Conservation (phyloP, 495 filamentous ascomycete species). For the Chaetomium cochliodes region DNA sequence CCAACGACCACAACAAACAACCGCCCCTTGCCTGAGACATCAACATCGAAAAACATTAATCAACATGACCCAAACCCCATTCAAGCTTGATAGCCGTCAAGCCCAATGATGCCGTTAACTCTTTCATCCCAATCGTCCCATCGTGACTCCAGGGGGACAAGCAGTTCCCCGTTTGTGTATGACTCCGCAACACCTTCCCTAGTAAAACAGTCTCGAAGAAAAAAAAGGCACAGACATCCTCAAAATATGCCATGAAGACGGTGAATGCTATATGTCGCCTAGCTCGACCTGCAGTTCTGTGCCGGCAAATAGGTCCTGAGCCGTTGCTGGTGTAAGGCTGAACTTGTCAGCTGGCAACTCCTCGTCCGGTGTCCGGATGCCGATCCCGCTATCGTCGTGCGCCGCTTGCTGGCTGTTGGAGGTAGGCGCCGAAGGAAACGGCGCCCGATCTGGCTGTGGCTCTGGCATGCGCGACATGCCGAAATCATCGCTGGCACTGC, state of each 20-base stretch:
- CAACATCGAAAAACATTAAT: constrained; percentile 8
- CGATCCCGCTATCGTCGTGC: constrained; percentile 71
- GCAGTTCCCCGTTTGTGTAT: constrained; percentile 7
- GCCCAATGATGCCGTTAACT: constrained; percentile 15
- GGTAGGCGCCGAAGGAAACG: constrained; percentile 40
- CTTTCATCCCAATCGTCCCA: constrained; percentile 30
- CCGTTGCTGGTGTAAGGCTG: constrained; percentile 35
- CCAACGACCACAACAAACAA: constrained; percentile 5
- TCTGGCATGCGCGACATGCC: constrained; percentile 37
- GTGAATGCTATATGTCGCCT: constrained; percentile 15
- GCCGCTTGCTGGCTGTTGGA: constrained; percentile 35
- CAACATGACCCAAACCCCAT: constrained; percentile 15
- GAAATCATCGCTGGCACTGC: constrained; percentile 47
- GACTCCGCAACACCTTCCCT: constrained; percentile 25
- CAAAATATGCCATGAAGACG: neutral
- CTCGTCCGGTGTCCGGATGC: constrained; percentile 61
- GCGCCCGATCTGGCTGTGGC: constrained; percentile 44
- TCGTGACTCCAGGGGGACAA: constrained; percentile 25
- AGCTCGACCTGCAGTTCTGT: constrained; percentile 31
- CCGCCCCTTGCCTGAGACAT: constrained; percentile 8
- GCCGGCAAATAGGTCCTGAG: constrained; percentile 35
- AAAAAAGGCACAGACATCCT: neutral
- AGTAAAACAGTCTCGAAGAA: constrained; percentile 29
- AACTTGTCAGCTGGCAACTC: constrained; percentile 57
- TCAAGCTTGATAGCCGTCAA: constrained; percentile 8